phyloP scores from a whole-genome alignment of 2,329 filamentous ascomycete genomes.

The Zelopaecilomyces penicillatus region DNA sequence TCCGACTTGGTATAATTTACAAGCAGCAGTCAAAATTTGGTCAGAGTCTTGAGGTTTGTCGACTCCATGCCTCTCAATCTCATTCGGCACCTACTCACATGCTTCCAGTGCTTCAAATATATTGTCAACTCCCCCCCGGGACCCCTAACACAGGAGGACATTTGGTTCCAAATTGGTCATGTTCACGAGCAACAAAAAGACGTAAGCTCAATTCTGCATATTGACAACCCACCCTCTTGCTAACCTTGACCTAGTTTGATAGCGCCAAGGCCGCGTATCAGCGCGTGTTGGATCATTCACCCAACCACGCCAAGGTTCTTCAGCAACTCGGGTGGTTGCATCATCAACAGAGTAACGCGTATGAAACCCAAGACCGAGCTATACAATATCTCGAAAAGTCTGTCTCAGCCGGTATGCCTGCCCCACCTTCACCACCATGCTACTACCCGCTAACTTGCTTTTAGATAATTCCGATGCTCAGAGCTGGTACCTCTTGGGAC shows the following conservation, averaged over 20 bases:
- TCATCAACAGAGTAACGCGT: constrained; percentile 89
- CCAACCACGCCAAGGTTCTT: constrained; percentile 93
- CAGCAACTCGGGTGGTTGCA: constrained; percentile 97
- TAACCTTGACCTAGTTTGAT: constrained; percentile 59
- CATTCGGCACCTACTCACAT: not conserved
- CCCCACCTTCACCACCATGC: not conserved
- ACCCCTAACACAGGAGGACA: constrained; percentile 92
- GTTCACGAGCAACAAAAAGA: constrained; percentile 99
- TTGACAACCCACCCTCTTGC: not conserved
- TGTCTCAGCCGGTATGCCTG: constrained; percentile 71
- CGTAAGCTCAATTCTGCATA: constrained; percentile 48
- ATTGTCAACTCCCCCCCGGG: constrained; percentile 89
- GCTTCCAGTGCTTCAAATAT: constrained; percentile 83
- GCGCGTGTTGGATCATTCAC: constrained; percentile 86
- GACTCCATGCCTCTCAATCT: not conserved
- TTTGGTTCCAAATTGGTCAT: constrained; percentile 99
- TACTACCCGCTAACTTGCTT: constrained; percentile 17
- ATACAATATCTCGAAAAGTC: constrained; percentile 98
- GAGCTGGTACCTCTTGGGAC: constrained; percentile 95
- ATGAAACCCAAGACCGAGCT: constrained; percentile 86
- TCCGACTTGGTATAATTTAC: constrained; percentile 97
- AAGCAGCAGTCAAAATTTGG: constrained; percentile 94
- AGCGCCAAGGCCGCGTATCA: constrained; percentile 87
- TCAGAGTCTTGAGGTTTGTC: constrained; percentile 77
- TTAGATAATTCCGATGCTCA: constrained; percentile 89